Base-by-base conservation (phyloP, 2,329 filamentous ascomycete species). In the Neonectria punicea region DNA sequence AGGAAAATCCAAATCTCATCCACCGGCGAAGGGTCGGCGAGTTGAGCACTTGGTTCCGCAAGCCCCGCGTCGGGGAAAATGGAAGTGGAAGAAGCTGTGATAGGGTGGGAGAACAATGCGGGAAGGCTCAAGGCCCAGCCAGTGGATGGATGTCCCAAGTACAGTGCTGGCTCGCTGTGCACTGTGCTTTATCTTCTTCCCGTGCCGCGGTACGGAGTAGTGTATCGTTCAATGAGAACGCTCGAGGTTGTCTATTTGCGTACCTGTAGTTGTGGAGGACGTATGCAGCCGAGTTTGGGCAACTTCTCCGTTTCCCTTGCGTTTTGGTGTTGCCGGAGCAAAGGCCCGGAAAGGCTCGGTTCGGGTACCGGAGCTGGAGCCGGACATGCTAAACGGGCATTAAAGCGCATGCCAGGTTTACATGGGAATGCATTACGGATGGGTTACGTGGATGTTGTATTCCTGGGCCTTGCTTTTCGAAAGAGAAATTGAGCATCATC, bases 311-410 rank as follows among this genome's bases (percentile, higher is more conserved):
- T 56, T 54, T 59, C 18, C 67, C 65, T 53, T 65, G 62, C 58
- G 1, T n/a, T 36, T 65, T 66, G 58, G 16, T 18, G n/a, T 62
- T 66, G 55, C 67, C 65, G 67, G 69, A 47, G 61, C 47, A 63
- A 34, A 14, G 54, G 54, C 61, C 69, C 70, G 70, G 71, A 72
- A 71, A 70, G 44, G 61, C 59, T 73, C 71, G 71, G 71, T 71
- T 72, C 71, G 69, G 71, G 20, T 56, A 65, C 70, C 70, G 69
- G 70, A 67, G 54, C 51, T 53, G 49, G 51, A 61, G 58, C 65
- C 69, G 65, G 65, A 32, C 25, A 36, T 22, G 44, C 39, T 16
- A 41, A 30, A 10, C 30, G 20, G 28, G 22, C n/a, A 36, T 41
- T 25, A 20, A 43, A 41, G 16, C 49, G 49, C 49, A 50, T 49